Evolutionary conservation across 371 early-diverging fungal genomes (phyloP), one percentile per base, ranked within the genome.

Genomic region (Haplosporangium sp.): DNA sequence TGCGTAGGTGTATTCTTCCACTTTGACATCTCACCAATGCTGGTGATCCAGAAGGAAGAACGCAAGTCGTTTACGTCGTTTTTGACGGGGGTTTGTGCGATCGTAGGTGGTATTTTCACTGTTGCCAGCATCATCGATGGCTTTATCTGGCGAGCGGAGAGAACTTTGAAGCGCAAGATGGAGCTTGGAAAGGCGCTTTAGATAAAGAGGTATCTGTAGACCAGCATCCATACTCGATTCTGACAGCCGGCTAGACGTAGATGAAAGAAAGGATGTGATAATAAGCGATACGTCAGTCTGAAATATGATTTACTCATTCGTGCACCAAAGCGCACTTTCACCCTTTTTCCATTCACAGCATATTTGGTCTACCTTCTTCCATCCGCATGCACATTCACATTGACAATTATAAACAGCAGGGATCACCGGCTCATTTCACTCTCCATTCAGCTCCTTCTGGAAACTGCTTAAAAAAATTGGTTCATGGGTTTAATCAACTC

Each of bases 1-100:
- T 38, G 4, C 40, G 2, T 75, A 84, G 97, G 98, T 37, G 90
- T 98, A 21, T 97, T 96, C 74, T 95, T 99, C 82, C 91, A 95
- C 77, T 94, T 91, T 85, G 98, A 99, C 41, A 99, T 99, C 57
- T 98, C 98, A 13, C 98, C 99, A 0, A 96, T 99, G 97, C 83
- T 93, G 42, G 94, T 99, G 58, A 92, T 90, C 42, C 95, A 96
- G 73, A 87, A 84, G 7, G 95, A 99, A 83, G 86, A 88, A 57
- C 87, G 89, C 56, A 88, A 92, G 66, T 94, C 98, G 16, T 92
- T 98, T 58, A 80, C 91, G 12, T 92, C 92, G 61, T 95, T 99
- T 72, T 66, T 99, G 45, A 96, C 98, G 10, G 91, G 92, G 41
- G 87, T 96, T 6, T 96, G 96, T 69, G 97, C 97, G 10, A 96